phyloP scores from a whole-genome alignment of 441 rosid genomes.

The Hypseocharis bilobata region DNA sequence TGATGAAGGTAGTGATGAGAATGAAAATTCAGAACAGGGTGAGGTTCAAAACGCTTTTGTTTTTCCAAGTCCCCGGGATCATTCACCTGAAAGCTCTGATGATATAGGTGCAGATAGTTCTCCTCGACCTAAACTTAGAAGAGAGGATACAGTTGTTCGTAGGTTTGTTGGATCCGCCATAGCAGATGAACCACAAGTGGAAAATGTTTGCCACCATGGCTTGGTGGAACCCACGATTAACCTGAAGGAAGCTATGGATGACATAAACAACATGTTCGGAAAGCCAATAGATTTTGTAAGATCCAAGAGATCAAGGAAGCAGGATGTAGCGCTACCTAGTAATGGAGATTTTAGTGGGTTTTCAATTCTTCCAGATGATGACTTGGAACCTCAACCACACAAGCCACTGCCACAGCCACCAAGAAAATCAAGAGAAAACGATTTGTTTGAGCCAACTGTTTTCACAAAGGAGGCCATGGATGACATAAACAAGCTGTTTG shows the following conservation, averaged over 20 bases:
- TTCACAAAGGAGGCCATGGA: conserved; percentile 78
- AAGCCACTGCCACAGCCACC: conserved; percentile 28
- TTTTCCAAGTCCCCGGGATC: conserved; percentile 55
- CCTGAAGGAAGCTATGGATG: conserved; percentile 93
- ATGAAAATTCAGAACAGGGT: conserved; percentile 16
- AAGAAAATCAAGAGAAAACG: conserved; percentile 29
- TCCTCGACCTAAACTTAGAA: conserved; percentile 34
- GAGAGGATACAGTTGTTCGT: conserved; percentile 80
- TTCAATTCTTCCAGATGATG: conserved; percentile 70
- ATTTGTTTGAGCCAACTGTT: conserved; percentile 65
- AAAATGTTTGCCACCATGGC: conserved; percentile 95
- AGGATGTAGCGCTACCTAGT: conserved; percentile 34
- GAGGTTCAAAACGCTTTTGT: conserved; percentile 38
- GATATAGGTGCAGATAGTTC: conserved; percentile 33
- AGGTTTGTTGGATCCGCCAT: conserved; percentile 84
- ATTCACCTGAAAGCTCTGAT: conserved; percentile 44
- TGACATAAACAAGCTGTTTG: conserved; percentile 72
- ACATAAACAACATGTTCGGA: conserved; percentile 92
- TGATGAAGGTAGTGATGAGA: conserved; percentile 42
- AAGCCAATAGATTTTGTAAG: conserved; percentile 82
- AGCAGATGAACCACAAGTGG: conserved; percentile 68
- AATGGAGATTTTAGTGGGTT: conserved; percentile 41
- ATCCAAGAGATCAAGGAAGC: conserved; percentile 55
- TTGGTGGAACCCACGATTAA: conserved; percentile 90
- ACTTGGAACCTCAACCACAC: conserved; percentile 32